These are phyloP conservation scores for Solanum aculeatissimum DNA, from an alignment of 305 asterid genomes.

Conservation along the genomic window DNA sequence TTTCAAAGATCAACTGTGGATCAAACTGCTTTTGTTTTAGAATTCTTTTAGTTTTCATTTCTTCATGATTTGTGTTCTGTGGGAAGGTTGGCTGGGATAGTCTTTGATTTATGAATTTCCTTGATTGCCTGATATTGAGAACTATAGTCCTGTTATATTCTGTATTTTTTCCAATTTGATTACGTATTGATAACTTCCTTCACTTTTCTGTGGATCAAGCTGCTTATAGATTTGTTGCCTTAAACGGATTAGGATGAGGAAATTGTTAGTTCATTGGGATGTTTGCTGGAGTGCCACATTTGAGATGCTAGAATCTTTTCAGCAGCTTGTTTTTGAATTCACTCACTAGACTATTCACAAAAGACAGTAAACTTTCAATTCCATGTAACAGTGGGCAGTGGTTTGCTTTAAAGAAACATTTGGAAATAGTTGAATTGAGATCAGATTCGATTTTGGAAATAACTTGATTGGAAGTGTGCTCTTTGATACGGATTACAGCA, in stretches of 20 bases:
- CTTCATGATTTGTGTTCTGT: not conserved
- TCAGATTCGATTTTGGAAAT: not conserved
- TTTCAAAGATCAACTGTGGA: not conserved
- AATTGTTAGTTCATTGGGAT: not conserved
- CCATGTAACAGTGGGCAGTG: not conserved
- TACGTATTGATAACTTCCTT: not conserved
- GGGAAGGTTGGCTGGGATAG: not conserved
- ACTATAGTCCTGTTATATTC: not conserved
- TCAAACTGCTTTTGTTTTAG: not conserved
- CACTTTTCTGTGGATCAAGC: not conserved
- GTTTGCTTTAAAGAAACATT: not conserved
- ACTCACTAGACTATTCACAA: not conserved
- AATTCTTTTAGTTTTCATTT: not conserved
- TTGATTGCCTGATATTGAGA: not conserved
- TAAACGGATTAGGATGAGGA: constrained; percentile 3
- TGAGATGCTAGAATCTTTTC: not conserved
- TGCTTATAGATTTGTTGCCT: not conserved
- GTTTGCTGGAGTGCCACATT: not conserved
- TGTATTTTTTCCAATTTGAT: not conserved
- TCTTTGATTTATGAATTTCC: not conserved
- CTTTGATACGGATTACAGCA: not conserved
- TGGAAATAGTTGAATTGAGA: not conserved
- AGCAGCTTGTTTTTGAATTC: constrained; percentile 7
- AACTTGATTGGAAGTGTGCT: not conserved
- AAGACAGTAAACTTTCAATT: not conserved